A percentile compares a stretch with the other conserved stretches of the same genome.
Conservation (phyloP, 441 rosid genomes). For the Arabidopsis lyrata region DNA sequence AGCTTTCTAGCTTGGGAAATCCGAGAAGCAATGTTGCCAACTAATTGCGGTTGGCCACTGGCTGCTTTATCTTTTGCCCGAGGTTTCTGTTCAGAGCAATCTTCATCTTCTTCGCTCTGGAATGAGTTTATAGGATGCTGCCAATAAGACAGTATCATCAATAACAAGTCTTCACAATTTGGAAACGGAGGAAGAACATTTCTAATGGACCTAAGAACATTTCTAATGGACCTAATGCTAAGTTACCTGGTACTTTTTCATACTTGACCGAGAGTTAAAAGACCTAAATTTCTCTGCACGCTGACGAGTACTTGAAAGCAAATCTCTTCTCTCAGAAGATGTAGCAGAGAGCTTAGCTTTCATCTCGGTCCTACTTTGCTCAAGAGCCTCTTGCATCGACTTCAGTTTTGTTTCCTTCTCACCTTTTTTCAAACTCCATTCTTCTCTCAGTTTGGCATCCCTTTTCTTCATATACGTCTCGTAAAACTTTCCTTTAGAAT, state of each 20-base stretch:
- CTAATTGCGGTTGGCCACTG: constrained; percentile 49
- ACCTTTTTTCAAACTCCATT: constrained; percentile 75
- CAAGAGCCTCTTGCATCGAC: constrained; percentile 93
- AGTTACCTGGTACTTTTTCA: constrained; percentile 80
- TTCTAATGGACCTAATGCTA: neutral
- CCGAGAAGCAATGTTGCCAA: constrained; percentile 57
- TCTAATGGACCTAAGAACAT: neutral
- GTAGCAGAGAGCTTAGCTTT: constrained; percentile 72
- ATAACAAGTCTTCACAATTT: constrained; percentile 41
- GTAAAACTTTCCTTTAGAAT: constrained; percentile 84
- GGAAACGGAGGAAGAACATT: neutral
- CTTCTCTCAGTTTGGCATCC: constrained; percentile 94
- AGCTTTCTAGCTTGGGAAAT: constrained; percentile 69
- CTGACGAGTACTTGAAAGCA: constrained; percentile 52
- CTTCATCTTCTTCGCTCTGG: constrained; percentile 79
- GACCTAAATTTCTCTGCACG: constrained; percentile 80
- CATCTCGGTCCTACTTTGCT: constrained; percentile 88
- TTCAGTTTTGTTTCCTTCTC: constrained; percentile 91
- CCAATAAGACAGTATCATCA: constrained; percentile 54
- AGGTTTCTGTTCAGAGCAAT: constrained; percentile 34
- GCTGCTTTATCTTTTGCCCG: constrained; percentile 53
- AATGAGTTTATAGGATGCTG: constrained; percentile 72
- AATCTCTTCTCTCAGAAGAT: constrained; percentile 53
- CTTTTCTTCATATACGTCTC: constrained; percentile 90
- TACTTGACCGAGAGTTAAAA: constrained; percentile 59